These are phyloP conservation scores for Herpetospermum pedunculosum DNA, from an alignment of 306 rosid species.

Conservation along the genomic window DNA sequence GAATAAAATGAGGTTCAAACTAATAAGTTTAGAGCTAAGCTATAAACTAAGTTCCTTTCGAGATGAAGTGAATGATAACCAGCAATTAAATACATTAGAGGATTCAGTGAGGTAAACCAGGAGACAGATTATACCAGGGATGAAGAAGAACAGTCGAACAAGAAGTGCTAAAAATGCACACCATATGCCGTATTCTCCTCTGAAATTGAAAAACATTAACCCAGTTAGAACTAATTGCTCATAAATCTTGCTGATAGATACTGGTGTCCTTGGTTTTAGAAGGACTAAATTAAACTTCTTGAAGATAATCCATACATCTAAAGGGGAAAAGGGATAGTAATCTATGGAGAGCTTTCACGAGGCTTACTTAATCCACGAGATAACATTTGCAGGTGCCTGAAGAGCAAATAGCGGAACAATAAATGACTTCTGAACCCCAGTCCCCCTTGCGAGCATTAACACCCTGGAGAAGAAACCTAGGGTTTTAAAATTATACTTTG, in stretches of 20 bases:
- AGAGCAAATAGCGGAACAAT: conserved; percentile 67
- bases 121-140: conserved; percentile 41
- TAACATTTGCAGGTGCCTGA: conserved; percentile 63
- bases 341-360: not conserved
- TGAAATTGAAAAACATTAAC: conserved; percentile 23
- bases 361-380: conserved; percentile 69
- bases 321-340: not conserved
- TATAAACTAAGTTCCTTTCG: not conserved
- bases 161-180: conserved; percentile 73
- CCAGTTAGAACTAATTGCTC: not conserved
- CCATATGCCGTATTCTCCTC: conserved; percentile 89
- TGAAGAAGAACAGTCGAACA: conserved; percentile 63
- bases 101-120: not conserved
- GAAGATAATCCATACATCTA: not conserved
- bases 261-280: not conserved
- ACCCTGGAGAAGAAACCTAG: conserved; percentile 35
- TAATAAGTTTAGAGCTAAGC: not conserved
- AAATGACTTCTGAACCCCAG: conserved; percentile 63
- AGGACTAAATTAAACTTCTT: not conserved
- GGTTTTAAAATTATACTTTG: not conserved
- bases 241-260: not conserved
- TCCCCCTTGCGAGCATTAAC: conserved; percentile 57
- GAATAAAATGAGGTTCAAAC: not conserved
- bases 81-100: not conserved
- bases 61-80: not conserved